Percentiles rank a stretch among this genome's conserved stretches.
Evolutionary conservation across 2,329 filamentous ascomycete species (phyloP).

Genomic region (Rosellinia necatrix): DNA sequence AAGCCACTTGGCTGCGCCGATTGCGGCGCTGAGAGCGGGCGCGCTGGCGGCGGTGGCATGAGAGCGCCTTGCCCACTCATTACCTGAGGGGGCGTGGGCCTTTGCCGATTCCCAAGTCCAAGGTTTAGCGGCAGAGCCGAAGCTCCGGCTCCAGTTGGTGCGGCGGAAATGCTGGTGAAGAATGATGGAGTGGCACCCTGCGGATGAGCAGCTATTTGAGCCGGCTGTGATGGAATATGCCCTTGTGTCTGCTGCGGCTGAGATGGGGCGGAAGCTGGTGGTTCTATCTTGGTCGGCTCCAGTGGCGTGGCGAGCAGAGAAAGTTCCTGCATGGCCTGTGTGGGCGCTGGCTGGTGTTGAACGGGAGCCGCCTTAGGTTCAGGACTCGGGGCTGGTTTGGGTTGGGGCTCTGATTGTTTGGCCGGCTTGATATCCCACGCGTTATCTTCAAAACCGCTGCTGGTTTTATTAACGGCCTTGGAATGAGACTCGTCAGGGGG

Average conservation of each 20-base stretch:
- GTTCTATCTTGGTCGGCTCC: conserved; percentile 52
- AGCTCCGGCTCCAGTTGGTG: conserved; percentile 46
- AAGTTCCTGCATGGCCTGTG: conserved; percentile 56
- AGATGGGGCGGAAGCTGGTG: conserved; percentile 38
- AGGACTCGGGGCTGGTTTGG: conserved; percentile 63
- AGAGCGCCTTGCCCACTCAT: conserved; percentile 65
- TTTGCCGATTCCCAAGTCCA: conserved; percentile 59
- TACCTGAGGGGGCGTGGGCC: conserved; percentile 71
- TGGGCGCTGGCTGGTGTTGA: conserved; percentile 38
- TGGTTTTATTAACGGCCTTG: conserved; percentile 39
- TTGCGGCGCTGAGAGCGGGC: conserved; percentile 86
- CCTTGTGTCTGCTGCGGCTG: conserved; percentile 42
- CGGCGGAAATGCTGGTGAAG: conserved; percentile 52
- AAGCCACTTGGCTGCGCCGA: conserved; percentile 77
- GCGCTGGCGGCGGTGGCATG: conserved; percentile 75
- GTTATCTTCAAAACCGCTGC: conserved; percentile 80
- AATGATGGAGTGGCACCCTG: conserved; percentile 63
- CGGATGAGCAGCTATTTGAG: conserved; percentile 48
- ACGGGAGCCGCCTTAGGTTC: conserved; percentile 49
- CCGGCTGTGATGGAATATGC: conserved; percentile 40
- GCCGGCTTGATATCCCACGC: conserved; percentile 95
- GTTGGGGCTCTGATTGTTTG: conserved; percentile 54
- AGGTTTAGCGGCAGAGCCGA: conserved; percentile 50
- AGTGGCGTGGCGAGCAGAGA: conserved; percentile 59
- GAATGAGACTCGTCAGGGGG: conserved; percentile 38